Evolutionary conservation across 768 basidiomycete genomes (phyloP), one percentile per base, ranked within the genome.

Genomic region (Russula sp.): DNA sequence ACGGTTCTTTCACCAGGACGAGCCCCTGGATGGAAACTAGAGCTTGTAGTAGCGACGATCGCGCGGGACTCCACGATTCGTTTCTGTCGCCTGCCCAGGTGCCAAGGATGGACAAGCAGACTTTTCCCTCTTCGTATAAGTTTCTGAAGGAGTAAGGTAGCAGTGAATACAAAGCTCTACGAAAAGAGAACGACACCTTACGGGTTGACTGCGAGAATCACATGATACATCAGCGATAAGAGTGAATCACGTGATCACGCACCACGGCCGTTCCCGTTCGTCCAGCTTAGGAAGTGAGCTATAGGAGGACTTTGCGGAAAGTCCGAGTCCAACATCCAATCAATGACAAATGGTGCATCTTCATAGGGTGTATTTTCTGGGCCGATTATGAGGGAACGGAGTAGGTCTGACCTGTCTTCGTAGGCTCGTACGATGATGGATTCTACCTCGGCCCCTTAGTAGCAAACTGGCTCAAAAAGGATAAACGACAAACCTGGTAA

Each of bases 281-380:
- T 97, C 90, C 93, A 95, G 64, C 91, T 94, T 54, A 87, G 80
- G 74, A 98, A 98, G 75, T 91, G 88, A 10, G 94, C 95, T 59
- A 84, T 78, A 0, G 94, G 94, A 13, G 94, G 93, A 64, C 78
- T 83, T 66, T 85, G 84, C 50, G 87, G 93, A 72, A 88, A 97
- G 72, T 88, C 86, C 58, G 84, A 90, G 69, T 90, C 91, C 11
- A 93, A 77, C 80, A 86, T 84, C 91, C 91, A 93, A 74, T 98
- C 94, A 61, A 97, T 96, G 31, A 97, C 87, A 74, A 96, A 95
- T 0, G 94, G 95, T 20, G 92, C 91, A 73, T 95, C 89, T 73
- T 91, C 84, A 68, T 96, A 97, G n/a, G 94, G 94, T 9, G 95
- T 97, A 66, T 94, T 94, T 69, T 89, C 85, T 61, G 94, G 92